A percentile compares a stretch with the other conserved stretches of the same genome.
These are phyloP conservation scores for Plasmopara muralis DNA, from an alignment of 352 stramenopile species.

Conservation along the genomic window DNA sequence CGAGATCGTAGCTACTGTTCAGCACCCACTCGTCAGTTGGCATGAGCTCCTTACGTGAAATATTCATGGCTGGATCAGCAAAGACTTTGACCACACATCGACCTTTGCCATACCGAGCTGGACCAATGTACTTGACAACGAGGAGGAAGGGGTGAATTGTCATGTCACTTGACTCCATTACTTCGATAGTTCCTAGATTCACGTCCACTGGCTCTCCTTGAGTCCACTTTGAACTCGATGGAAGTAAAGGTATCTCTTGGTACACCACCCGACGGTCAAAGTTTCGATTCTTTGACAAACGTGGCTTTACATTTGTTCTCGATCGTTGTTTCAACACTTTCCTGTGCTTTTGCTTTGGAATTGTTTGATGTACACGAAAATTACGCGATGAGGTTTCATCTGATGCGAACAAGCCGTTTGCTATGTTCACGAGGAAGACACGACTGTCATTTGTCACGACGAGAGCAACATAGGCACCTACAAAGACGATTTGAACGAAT, in stretches of 20 bases:
- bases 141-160: constrained; percentile 28
- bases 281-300: background rate
- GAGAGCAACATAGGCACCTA: constrained; percentile 24
- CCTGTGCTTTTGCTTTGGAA: constrained; percentile 5
- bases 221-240: constrained; percentile 12
- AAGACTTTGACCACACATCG: constrained; percentile 33
- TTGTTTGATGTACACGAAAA: background rate
- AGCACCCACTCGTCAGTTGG: constrained; percentile 35
- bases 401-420: constrained; percentile 12
- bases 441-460: constrained; percentile 23
- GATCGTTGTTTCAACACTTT: constrained; percentile 3
- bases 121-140: constrained; percentile 12
- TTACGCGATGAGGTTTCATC: constrained; percentile 3
- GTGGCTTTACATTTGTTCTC: constrained; percentile 14
- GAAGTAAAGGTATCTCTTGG: constrained; percentile 27
- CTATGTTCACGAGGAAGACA: constrained; percentile 34
- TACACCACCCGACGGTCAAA: constrained; percentile 26
- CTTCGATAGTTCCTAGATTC: constrained; percentile 14
- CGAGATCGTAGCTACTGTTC: constrained; percentile 1
- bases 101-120: constrained; percentile 3
- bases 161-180: constrained; percentile 10
- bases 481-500: constrained; percentile 32
- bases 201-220: constrained; percentile 12
- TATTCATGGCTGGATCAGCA: constrained; percentile 21
- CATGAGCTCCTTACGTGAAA: constrained; percentile 15